Evolutionary conservation across 2,329 filamentous ascomycete genomes (phyloP), one percentile per base, ranked within the genome.

Genomic region (Colletotrichum horii): DNA sequence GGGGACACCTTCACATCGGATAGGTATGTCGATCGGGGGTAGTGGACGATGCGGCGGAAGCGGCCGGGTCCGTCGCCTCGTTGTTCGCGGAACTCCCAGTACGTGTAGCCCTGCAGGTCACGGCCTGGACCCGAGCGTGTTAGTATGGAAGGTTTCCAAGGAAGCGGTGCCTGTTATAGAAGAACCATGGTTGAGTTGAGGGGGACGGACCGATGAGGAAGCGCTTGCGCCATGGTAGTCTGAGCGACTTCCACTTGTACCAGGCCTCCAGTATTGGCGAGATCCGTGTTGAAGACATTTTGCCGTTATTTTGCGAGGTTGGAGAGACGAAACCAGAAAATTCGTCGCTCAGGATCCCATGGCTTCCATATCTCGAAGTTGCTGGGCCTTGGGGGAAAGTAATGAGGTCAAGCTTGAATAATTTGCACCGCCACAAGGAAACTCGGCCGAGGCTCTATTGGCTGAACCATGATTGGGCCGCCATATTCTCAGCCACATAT

Each of bases 41-140:
- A 92, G 79, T 91, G 81, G 65, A 93, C 91, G 77, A 93, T 93
- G 81, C 92, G 90, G 36, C 92, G 90, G 88, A 89, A 90, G 78
- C 90, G 89, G 38, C 81, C 78, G 61, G 82, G 74, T 22, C 77
- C 79, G 71, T 82, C 79, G 75, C 84, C 83, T 70, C 87, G 86
- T 8, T 84, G 79, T 78, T 92, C 89, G 74, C 88, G 88, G 84
- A 94, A 93, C 80, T 93, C 91, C 92, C 92, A 94, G 85, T 90
- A 94, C 6, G 92, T 93, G 84, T 94, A 93, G 71, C 92, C 91
- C 28, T 90, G 81, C 74, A 93, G 90, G 81, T 94, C 92, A 79
- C 89, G 87, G 78, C 92, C 92, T 93, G 77, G 26, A 56, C 38
- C 34, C 64, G 65, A 69, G 65, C 64, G 34, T 52, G 48, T 75